Conservation (phyloP, 257 asterid genomes). For the Salvia rosmarinus region DNA sequence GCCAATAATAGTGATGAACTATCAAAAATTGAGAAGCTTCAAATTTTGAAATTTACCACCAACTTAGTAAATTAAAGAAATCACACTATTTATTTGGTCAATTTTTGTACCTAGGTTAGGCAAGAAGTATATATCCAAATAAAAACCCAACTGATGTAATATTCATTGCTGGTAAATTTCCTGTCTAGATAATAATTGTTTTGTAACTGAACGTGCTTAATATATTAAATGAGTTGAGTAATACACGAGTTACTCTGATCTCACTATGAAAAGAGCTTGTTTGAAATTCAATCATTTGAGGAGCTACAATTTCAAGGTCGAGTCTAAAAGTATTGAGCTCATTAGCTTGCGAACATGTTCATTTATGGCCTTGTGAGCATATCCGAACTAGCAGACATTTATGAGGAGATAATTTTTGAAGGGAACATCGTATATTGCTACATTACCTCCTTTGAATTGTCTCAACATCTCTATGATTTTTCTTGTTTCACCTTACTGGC, state of each 20-base stretch:
- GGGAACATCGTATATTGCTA: too few species aligned
- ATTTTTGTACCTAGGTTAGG: neutral
- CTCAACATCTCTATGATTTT: neutral
- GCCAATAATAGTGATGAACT: conserved; percentile 37
- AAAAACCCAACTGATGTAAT: conserved; percentile 4
- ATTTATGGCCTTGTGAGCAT: neutral
- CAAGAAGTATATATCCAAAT: neutral
- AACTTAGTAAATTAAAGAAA: neutral
- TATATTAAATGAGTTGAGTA: too few species aligned
- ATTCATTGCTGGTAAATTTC: neutral
- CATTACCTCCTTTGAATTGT: neutral
- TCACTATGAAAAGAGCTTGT: too few species aligned
- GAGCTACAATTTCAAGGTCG: too few species aligned
- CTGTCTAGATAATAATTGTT: neutral
- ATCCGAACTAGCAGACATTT: too few species aligned
- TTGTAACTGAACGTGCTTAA: neutral
- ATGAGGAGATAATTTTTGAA: too few species aligned
- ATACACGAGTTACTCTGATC: too few species aligned
- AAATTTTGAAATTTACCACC: conserved; percentile 24
- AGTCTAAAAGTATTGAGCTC: neutral
- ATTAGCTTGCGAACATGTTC: neutral
- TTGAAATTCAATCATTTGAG: too few species aligned
- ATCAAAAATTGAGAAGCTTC: conserved; percentile 44
- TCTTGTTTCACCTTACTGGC: conserved; percentile 1
- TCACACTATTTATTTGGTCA: neutral